Conservation (phyloP, 345 rosid species). For the Eucalyptus caleyi region DNA sequence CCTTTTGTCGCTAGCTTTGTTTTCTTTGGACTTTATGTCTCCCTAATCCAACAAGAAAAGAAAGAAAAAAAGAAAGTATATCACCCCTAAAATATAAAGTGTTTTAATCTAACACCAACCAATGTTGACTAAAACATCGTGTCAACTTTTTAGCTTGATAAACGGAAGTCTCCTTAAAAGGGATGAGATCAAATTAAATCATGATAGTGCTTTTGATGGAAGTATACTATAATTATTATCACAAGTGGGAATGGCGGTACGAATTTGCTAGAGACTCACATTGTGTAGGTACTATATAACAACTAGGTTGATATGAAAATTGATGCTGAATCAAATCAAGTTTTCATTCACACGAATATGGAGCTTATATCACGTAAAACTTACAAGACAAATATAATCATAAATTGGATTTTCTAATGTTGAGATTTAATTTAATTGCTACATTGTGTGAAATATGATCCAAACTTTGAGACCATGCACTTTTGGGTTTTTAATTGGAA, state of each 20-base stretch:
- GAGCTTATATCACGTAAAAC: not conserved
- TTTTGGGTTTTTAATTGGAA: not conserved
- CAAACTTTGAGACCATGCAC: not conserved
- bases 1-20: no score
- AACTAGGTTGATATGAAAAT: not conserved
- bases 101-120: not conserved
- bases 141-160: not conserved
- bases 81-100: not conserved
- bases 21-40: no score
- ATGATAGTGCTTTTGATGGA: no score
- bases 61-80: no score
- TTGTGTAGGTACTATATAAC: no score
- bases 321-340: not conserved
- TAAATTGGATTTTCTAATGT: not conserved
- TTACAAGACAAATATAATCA: not conserved
- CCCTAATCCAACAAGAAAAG: no score
- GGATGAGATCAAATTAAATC: not conserved
- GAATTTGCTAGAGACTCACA: no score
- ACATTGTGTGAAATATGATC: not conserved
- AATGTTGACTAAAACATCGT: not conserved
- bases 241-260: no score
- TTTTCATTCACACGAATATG: not conserved
- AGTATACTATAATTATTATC: no score
- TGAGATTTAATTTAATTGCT: not conserved
- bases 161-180: not conserved